Evolutionary conservation across 179 eudicot genomes (phyloP).

Genomic region (Camellia oleifera): DNA sequence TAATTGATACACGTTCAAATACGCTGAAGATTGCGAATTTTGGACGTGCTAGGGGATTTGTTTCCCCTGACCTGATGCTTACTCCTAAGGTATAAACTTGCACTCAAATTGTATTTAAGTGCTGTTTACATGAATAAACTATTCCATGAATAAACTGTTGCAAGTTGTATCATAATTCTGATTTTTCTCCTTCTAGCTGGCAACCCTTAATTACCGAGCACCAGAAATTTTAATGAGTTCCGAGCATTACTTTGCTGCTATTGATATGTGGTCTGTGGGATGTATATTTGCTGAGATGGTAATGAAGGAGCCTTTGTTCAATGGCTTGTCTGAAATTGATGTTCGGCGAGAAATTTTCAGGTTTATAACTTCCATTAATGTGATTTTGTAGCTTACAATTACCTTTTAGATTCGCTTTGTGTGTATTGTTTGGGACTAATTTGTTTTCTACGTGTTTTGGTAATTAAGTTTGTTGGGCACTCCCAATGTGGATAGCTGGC

Average conservation of each 20-base stretch:
- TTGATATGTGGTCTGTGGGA: not conserved
- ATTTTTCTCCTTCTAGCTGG: not conserved
- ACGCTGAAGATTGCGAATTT: too few relatives aligned
- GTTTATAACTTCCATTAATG: not conserved
- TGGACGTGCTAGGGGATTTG: not conserved
- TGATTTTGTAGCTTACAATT: too few relatives aligned
- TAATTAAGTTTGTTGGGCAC: too few relatives aligned
- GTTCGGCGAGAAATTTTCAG: not conserved
- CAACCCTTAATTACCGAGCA: not conserved
- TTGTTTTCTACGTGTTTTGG: too few relatives aligned
- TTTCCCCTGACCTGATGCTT: not conserved
- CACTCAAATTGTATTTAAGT: not conserved
- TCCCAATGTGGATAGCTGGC: not conserved
- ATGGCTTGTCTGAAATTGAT: not conserved
- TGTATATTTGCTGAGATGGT: not conserved
- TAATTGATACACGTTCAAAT: too few relatives aligned
- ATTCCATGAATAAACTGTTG: not conserved
- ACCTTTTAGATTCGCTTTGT: too few relatives aligned
- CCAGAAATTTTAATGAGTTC: not conserved
- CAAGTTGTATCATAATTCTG: not conserved
- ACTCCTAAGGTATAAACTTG: not conserved
- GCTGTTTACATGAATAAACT: not conserved
- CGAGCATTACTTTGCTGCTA: not conserved
- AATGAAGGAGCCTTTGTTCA: not conserved
- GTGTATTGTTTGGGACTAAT: too few relatives aligned